phyloP scores from a whole-genome alignment of 345 rosid genomes.

The Tarenaya hassleriana region DNA sequence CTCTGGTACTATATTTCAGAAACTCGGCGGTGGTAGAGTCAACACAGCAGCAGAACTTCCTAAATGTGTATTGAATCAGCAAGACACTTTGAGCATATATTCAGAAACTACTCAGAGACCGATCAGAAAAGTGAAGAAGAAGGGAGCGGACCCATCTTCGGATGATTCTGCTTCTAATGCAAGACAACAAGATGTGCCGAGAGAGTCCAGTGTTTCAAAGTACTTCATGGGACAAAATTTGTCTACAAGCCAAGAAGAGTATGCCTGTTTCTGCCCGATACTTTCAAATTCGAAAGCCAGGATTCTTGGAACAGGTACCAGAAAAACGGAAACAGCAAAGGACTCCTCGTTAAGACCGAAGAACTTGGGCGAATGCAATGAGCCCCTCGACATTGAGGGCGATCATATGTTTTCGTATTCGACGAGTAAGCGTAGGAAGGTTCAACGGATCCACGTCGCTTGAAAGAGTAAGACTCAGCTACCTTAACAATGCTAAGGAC shows the following conservation, averaged over 20 bases:
- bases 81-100: slow-evolving; percentile 25
- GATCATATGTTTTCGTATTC: slow-evolving; percentile 35
- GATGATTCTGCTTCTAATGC: slow-evolving; percentile 25
- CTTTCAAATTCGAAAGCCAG: slow-evolving; percentile 19
- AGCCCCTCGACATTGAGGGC: slow-evolving; percentile 27
- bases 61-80: slow-evolving; percentile 33
- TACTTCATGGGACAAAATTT: slow-evolving; percentile 23
- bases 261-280: slow-evolving; percentile 21
- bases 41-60: slow-evolving; percentile 28
- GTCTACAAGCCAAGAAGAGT: slow-evolving; percentile 26
- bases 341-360: slow-evolving; percentile 21
- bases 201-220: slow-evolving; percentile 20
- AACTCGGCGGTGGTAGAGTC: slow-evolving; percentile 24
- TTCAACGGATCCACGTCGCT: slow-evolving; percentile 14
- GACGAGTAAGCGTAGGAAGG: slow-evolving; percentile 58
- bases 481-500: too few species aligned
- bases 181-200: slow-evolving; percentile 24
- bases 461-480: neutral
- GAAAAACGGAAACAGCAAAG: slow-evolving; percentile 23
- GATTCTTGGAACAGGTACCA: slow-evolving; percentile 26
- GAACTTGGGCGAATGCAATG: slow-evolving; percentile 28
- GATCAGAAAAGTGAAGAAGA: slow-evolving; percentile 18
- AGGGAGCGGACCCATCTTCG: slow-evolving; percentile 21
- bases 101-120: slow-evolving; percentile 28
- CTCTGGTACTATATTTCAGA: slow-evolving; percentile 25